Base-by-base conservation (phyloP, 495 filamentous ascomycete genomes). In the Penicillium riverlandense region DNA sequence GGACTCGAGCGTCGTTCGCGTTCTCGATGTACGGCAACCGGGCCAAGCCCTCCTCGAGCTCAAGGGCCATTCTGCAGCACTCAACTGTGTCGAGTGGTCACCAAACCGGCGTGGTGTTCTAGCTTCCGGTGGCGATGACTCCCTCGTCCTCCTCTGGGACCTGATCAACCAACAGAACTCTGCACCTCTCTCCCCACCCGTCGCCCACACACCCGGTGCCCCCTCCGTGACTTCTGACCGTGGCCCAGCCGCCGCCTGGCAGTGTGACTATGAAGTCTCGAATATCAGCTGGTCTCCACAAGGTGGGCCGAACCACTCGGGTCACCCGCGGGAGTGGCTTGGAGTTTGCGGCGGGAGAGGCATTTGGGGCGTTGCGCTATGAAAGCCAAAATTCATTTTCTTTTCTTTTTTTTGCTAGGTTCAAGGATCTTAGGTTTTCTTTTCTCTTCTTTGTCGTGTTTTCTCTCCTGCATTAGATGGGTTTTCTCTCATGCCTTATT, bases 41-140 rank as follows among this genome's bases (percentile, higher is more conserved):
- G 92, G 92, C 9, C 90, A 96, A 65, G 92, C 92, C 1, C 74
- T 99, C 10, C 77, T 97, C 14, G 92, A 99, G 58, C 76, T 99
- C 35, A 88, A 88, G 30, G 92, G 92, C n/a, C 94, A 97, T 62
- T 76, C 79, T 11, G 84, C 87, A 7, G 65, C 86, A 11, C 73
- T 99, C 34, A 97, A 90, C 61, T 90, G 85, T 54, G 84, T 96
- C 45, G 92, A 98, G 68, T 98, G 92, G 92, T 90, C 87, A 2
- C 92, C 90, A 0, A 80, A 79, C 40, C 79, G 89, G 37, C 75
- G 92, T 50, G 92, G 94, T 10, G 82, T 87, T 35, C 77, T 99
- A 8, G 94, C 91, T 5, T 95, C 89, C 1, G 92, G 92, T 40
- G 94, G 79, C 11, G 92, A 99, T 49, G 92, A 99, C 61, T 86